A percentile compares a stretch with the other conserved stretches of the same genome.
Conservation (phyloP, 2,329 filamentous ascomycete species). For the Monosporascus sp. region DNA sequence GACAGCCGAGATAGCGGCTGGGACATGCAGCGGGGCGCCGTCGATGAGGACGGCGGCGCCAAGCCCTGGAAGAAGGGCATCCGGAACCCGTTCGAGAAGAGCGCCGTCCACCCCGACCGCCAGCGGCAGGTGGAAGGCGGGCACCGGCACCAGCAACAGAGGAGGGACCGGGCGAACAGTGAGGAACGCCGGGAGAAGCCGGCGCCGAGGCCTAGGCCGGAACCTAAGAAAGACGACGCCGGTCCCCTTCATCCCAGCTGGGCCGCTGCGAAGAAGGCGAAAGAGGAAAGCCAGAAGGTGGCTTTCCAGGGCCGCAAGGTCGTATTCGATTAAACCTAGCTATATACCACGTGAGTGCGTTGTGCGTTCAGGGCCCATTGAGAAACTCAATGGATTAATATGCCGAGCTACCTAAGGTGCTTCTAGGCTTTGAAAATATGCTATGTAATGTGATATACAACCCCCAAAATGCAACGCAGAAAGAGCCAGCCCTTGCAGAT, state of each 20-base stretch:
- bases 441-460: no score
- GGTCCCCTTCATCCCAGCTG: slow-evolving; percentile 60
- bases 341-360: slow-evolving; percentile 10
- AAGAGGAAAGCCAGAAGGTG: slow-evolving; percentile 49
- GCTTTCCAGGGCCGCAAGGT: slow-evolving; percentile 55
- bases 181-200: slow-evolving; percentile 8
- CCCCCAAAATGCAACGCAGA: no score
- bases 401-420: no score
- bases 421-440: no score
- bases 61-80: slow-evolving; percentile 51
- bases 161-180: slow-evolving; percentile 4
- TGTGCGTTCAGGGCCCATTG: not conserved
- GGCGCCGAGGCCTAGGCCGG: slow-evolving; percentile 24
- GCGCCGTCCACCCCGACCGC: slow-evolving; percentile 25
- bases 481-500: no score
- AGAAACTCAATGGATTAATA: no score
- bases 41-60: slow-evolving; percentile 27
- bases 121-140: slow-evolving; percentile 29
- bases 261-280: slow-evolving; percentile 59
- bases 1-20: slow-evolving; percentile 46
- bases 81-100: slow-evolving; percentile 23
- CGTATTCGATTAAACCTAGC: slow-evolving; percentile 44
- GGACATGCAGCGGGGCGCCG: slow-evolving; percentile 54
- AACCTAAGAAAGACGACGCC: slow-evolving; percentile 42
- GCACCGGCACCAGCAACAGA: not conserved